Evolutionary conservation across 2,329 filamentous ascomycete genomes (phyloP).

Genomic region (Diaporthe destruens): DNA sequence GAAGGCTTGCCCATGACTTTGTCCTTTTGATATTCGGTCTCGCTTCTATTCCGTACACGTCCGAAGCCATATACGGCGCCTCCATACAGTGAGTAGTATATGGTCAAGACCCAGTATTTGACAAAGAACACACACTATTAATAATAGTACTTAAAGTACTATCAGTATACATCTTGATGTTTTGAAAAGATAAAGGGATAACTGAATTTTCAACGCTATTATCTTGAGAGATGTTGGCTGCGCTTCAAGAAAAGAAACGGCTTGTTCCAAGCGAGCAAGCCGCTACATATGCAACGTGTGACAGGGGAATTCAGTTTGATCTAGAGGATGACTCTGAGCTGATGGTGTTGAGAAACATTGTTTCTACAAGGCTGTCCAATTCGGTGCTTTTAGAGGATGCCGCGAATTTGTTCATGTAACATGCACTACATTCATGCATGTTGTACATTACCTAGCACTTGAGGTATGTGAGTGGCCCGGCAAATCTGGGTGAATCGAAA

Average conservation of each 20-base stretch:
- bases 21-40: no score
- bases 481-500: conserved; percentile 19
- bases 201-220: not conserved
- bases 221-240: not conserved
- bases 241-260: not conserved
- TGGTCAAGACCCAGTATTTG: no score
- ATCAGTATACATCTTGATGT: no score
- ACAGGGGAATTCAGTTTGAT: not conserved
- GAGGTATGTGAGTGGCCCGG: conserved; percentile 1
- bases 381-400: conserved; percentile 9
- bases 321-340: not conserved
- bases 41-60: no score
- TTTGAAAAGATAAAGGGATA: not conserved
- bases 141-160: no score
- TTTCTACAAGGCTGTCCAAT: no score
- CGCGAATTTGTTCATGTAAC: not conserved
- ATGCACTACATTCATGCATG: not conserved
- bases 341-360: not conserved
- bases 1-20: no score
- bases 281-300: not conserved
- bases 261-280: not conserved
- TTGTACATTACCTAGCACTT: no score
- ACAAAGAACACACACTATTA: no score
- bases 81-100: no score
- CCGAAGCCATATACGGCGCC: no score